These are phyloP conservation scores for Globisporangium parvum DNA, from an alignment of 352 stramenopile species.

Conservation along the genomic window DNA sequence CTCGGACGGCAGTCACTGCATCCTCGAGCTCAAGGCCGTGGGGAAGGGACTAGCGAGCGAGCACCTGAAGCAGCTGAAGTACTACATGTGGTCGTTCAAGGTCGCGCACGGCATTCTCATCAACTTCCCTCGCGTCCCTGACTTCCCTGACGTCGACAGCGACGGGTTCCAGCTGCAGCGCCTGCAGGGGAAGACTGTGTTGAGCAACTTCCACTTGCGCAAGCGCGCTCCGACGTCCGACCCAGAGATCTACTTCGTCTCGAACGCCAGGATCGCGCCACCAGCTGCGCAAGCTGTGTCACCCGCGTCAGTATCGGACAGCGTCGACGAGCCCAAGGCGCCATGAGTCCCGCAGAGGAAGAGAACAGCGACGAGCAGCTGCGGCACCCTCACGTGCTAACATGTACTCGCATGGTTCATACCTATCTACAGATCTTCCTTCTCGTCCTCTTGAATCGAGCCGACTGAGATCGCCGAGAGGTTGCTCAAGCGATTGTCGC, in stretches of 20 bases:
- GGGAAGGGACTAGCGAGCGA: constrained; percentile 12
- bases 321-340: not conserved
- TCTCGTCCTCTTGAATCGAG: constrained; percentile 30
- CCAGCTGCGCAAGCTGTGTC: no score
- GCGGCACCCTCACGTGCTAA: no score
- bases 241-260: constrained; percentile 1
- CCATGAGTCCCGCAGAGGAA: not conserved
- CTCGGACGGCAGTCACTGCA: constrained; percentile 17
- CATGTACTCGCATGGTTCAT: not conserved
- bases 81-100: constrained; percentile 33
- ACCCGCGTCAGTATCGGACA: not conserved
- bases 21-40: constrained; percentile 35
- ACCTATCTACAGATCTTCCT: constrained; percentile 14
- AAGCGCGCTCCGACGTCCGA: not conserved
- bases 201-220: not conserved
- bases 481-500: constrained; percentile 23
- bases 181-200: not conserved
- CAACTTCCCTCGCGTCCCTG: constrained; percentile 30
- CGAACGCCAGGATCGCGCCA: not conserved
- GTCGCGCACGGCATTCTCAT: constrained; percentile 30
- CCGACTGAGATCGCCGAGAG: constrained; percentile 30
- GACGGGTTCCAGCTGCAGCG: not conserved
- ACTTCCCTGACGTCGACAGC: constrained; percentile 22
- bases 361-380: not conserved
- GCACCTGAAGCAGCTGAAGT: constrained; percentile 30